Conservation (phyloP, 257 asterid genomes). For the Primulina eburnea region DNA sequence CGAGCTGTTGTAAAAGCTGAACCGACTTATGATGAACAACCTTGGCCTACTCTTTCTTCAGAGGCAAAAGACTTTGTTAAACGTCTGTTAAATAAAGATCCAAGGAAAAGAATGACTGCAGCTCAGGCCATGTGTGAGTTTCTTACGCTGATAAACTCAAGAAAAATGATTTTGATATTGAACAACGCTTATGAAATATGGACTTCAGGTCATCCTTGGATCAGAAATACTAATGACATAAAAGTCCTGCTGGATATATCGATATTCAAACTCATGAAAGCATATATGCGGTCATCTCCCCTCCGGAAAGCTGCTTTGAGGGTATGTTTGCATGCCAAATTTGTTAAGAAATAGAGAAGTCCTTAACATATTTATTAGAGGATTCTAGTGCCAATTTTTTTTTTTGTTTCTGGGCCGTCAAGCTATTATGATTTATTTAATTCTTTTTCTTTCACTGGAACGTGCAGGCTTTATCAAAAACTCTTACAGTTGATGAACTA, state of each 20-base stretch:
- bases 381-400: background rate
- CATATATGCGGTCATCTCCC: slow-evolving; percentile 54
- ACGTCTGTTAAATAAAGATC: slow-evolving; percentile 52
- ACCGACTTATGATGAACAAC: slow-evolving; percentile 54
- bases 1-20: slow-evolving; percentile 60
- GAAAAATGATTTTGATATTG: background rate
- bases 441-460: background rate
- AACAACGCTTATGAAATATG: background rate
- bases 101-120: slow-evolving; percentile 63
- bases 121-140: slow-evolving; percentile 59
- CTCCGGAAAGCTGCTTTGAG: slow-evolving; percentile 20
- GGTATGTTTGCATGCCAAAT: slow-evolving; percentile 14
- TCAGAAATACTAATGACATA: slow-evolving; percentile 31
- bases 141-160: background rate
- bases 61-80: slow-evolving; percentile 61
- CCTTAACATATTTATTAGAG: background rate
- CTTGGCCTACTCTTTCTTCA: slow-evolving; percentile 52
- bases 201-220: slow-evolving; percentile 64
- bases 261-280: slow-evolving; percentile 53
- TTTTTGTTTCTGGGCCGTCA: background rate
- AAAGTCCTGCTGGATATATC: slow-evolving; percentile 51
- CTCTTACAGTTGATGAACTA: slow-evolving; percentile 27
- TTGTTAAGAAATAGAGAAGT: background rate
- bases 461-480: slow-evolving; percentile 39
- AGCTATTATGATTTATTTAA: background rate